A percentile compares a stretch with the other conserved stretches of the same genome.
Evolutionary conservation across 805 yeast genomes (phyloP).

Genomic region (Yamadazyma ubonensis): DNA sequence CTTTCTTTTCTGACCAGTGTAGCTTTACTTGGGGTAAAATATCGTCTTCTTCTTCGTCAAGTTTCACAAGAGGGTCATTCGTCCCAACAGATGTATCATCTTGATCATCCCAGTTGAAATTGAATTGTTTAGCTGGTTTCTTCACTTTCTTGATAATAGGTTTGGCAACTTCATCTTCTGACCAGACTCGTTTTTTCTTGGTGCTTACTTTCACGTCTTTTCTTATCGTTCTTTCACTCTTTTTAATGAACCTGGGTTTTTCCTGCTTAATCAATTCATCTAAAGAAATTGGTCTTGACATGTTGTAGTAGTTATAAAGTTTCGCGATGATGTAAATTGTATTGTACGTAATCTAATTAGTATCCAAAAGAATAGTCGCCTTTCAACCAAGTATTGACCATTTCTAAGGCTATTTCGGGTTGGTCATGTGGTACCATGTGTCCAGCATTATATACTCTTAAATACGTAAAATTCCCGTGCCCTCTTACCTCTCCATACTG

Average conservation of each 20-base stretch:
- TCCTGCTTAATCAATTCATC: constrained; percentile 12
- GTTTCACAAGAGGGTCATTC: constrained; percentile 33
- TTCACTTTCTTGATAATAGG: neutral
- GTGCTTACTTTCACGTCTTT: neutral
- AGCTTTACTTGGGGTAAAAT: constrained; percentile 4
- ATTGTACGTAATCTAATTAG: neutral
- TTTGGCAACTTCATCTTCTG: neutral
- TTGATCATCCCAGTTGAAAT: constrained; percentile 64
- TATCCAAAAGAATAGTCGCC: constrained; percentile 18
- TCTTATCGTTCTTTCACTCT: constrained; percentile 4
- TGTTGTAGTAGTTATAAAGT: neutral
- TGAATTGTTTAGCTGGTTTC: constrained; percentile 38
- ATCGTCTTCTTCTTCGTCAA: constrained; percentile 15
- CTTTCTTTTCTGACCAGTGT: constrained; percentile 66
- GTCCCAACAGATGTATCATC: constrained; percentile 60
- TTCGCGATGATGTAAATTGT: constrained; percentile 3
- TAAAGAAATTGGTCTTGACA: constrained; percentile 13
- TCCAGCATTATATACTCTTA: constrained; percentile 37
- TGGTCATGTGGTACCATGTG: constrained; percentile 43
- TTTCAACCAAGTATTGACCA: constrained; percentile 37
- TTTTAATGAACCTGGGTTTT: constrained; percentile 14
- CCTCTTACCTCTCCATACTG: constrained; percentile 34
- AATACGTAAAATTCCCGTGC: constrained; percentile 31
- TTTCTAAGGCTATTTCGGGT: constrained; percentile 32
- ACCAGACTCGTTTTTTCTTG: neutral